Conservation (phyloP, 805 yeast species). For the Yarrowia phangngaensis region DNA sequence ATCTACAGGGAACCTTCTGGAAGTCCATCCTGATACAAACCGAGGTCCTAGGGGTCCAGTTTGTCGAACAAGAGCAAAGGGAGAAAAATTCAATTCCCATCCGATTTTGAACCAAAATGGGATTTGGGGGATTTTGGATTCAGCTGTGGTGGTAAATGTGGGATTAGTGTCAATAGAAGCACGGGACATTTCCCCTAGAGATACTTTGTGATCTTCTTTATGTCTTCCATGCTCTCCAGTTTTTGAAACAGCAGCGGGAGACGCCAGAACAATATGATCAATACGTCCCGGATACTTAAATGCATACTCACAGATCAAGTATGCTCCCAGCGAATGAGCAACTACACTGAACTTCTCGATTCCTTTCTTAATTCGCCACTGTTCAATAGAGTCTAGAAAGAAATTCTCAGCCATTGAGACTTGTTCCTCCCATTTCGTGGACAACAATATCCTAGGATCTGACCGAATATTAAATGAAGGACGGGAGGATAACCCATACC, state of each 20-base stretch:
- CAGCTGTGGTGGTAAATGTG: constrained; percentile 25
- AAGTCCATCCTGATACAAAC: constrained; percentile 85
- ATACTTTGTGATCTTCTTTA: constrained; percentile 12
- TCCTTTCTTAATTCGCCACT: constrained; percentile 56
- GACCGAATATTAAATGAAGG: constrained; percentile 50
- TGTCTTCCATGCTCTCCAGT: constrained; percentile 40
- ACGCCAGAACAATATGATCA: constrained; percentile 65
- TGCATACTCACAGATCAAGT: constrained; percentile 66
- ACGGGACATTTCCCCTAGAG: constrained; percentile 26
- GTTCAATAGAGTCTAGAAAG: constrained; percentile 60
- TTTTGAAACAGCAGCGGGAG: constrained; percentile 79
- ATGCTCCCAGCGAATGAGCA: constrained; percentile 93
- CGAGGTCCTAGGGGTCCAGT: constrained; percentile 81
- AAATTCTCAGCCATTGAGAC: constrained; percentile 53
- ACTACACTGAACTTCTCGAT: constrained; percentile 53
- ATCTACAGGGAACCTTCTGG: constrained; percentile 55
- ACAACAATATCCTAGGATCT: constrained; percentile 28
- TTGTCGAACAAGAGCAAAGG: constrained; percentile 73
- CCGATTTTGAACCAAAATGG: constrained; percentile 75
- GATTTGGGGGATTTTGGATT: constrained; percentile 41
- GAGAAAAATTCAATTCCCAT: constrained; percentile 86
- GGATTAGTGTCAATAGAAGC: constrained; percentile 22
- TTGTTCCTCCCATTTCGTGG: constrained; percentile 36
- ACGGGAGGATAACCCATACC: constrained; percentile 85
- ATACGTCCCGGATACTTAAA: constrained; percentile 58